A percentile compares a stretch with the other conserved stretches of the same genome.
Conservation (phyloP, 306 rosid species). For the Dalbergia cochinchinensis region DNA sequence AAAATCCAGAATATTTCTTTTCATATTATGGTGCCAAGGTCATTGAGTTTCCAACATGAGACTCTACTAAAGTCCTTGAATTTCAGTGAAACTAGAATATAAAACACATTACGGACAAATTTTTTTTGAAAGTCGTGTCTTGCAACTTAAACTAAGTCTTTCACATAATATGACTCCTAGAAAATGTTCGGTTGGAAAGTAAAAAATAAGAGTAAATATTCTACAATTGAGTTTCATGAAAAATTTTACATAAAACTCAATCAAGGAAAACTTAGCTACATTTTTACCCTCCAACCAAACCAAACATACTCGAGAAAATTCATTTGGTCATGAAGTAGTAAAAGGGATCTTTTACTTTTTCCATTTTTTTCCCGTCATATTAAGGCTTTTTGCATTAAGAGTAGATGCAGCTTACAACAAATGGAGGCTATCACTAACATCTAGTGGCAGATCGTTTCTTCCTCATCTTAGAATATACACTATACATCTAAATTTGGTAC, state of each 20-base stretch:
- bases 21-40: background rate
- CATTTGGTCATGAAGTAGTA: background rate
- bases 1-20: slow-evolving; percentile 8
- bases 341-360: background rate
- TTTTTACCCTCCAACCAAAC: no score
- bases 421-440: slow-evolving; percentile 20
- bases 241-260: no score
- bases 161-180: no score
- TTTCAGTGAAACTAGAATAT: slow-evolving; percentile 2
- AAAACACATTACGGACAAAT: background rate
- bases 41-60: background rate
- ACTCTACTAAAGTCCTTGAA: background rate
- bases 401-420: slow-evolving; percentile 17
- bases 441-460: slow-evolving; percentile 22
- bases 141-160: slow-evolving; percentile 21
- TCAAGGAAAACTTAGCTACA: background rate
- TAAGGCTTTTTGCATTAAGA: background rate
- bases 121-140: background rate
- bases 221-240: no score
- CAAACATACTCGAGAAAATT: no score
- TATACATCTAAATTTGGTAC: slow-evolving; percentile 37
- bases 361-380: background rate
- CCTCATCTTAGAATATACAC: slow-evolving; percentile 27
- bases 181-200: no score
- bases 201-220: no score